phyloP scores from a whole-genome alignment of 768 basidiomycete genomes.

The Hericium erinaceus region DNA sequence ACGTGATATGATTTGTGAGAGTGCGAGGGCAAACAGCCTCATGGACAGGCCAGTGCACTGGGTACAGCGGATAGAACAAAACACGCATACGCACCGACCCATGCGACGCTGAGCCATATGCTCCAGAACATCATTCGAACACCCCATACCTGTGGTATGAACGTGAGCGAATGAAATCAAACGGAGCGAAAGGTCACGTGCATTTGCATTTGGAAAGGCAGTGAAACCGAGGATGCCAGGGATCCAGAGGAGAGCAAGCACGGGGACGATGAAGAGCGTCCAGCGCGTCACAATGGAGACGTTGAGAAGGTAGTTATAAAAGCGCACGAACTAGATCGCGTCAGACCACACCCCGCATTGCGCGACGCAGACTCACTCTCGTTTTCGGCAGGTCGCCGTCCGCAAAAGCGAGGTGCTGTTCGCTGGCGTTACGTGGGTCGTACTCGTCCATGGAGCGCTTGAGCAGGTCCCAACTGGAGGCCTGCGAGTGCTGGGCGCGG shows the following conservation, averaged over 20 bases:
- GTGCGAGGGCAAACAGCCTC: too few species aligned
- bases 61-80: not conserved
- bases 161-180: not conserved
- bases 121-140: conserved; percentile 69
- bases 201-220: conserved; percentile 37
- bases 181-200: conserved; percentile 23
- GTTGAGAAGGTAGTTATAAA: conserved; percentile 69
- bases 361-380: conserved; percentile 29
- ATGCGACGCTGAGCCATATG: conserved; percentile 73
- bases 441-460: conserved; percentile 47
- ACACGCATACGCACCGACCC: conserved; percentile 43
- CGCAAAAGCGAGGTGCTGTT: conserved; percentile 44
- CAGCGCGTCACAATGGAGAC: conserved; percentile 73
- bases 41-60: too few species aligned
- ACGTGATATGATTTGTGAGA: too few species aligned
- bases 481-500: conserved; percentile 1
- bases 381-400: conserved; percentile 54
- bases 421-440: conserved; percentile 42
- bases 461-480: conserved; percentile 42
- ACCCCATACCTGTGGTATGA: conserved; percentile 40
- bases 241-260: conserved; percentile 60
- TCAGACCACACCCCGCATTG: not conserved
- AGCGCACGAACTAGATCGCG: conserved; percentile 37
- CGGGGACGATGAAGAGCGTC: conserved; percentile 69
- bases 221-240: conserved; percentile 65